Base-by-base conservation (phyloP, 2,329 filamentous ascomycete genomes). In the Xylaria sp. region DNA sequence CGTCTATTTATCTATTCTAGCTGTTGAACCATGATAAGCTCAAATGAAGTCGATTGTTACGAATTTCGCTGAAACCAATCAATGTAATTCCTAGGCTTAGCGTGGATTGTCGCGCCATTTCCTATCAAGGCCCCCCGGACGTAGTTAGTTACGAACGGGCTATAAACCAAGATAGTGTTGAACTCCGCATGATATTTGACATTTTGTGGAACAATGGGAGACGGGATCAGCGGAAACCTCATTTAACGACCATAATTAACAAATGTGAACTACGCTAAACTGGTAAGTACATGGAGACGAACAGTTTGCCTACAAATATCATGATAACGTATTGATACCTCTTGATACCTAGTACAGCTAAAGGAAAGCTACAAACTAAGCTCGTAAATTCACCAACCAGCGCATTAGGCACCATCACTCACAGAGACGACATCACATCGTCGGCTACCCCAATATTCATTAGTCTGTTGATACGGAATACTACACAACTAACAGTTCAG, bases 21-120 rank as follows among this genome's bases (percentile, higher is more conserved):
- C 28, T 41, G 25, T 55, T 55, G 28, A 39, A 55, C 48, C 51
- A 63, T 66, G 46, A 52, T 41, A 48, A 52, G 57, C 39, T 52
- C 8, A 60, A 50, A 65, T 58, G 28, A 58, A 62, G 28, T 37
- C 51, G 57, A 66, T 69, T 46, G 46, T 61, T 37, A 37, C 28
- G 5, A 2, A 37, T 37, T 50, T 34, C n/a, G 37, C 32, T 48
- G 54, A 59, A 18, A 37, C 25, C 51, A 23, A 46, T 44, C 28
- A 28, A 28, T 28, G 28, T 28, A 28, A 28, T 28, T 15, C 8
- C 56, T 52, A 51, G 46, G 10, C 23, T 9, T 18, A 34, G 28
- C 61, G 50, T 61, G 34, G 57, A 44, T 56, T 54, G 58, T 57
- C 52, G 41, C 44, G 56, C 56, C 50, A 50, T 51, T 39, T 41